These are phyloP conservation scores for Xylaria multiplex DNA, from an alignment of 2,329 filamentous ascomycete genomes.

Conservation along the genomic window DNA sequence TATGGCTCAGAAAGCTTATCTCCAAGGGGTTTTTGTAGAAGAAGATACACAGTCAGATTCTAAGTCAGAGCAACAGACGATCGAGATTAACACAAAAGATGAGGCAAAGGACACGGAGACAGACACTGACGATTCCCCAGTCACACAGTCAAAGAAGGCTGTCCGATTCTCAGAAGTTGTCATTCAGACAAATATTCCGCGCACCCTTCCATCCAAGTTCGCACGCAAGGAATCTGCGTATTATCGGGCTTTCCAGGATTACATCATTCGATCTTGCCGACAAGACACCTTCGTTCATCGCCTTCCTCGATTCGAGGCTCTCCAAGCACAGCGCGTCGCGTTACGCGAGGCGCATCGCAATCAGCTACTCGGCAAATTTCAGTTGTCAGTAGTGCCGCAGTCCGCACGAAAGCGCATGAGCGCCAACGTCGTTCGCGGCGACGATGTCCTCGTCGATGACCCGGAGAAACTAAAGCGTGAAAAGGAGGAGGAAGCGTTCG, in stretches of 20 bases:
- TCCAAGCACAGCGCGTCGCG: conserved; percentile 84
- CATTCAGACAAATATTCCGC: conserved; percentile 57
- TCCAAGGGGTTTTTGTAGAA: conserved; percentile 72
- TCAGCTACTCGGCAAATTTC: conserved; percentile 85
- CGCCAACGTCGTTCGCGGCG: conserved; percentile 77
- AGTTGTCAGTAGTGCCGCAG: conserved; percentile 75
- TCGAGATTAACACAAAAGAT: conserved; percentile 49
- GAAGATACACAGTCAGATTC: conserved; percentile 52
- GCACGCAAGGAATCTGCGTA: conserved; percentile 78
- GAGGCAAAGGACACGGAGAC: conserved; percentile 41
- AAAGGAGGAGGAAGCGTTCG: conserved; percentile 82
- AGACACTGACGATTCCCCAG: conserved; percentile 44
- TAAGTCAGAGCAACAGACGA: conserved; percentile 51
- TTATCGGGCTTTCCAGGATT: conserved; percentile 85
- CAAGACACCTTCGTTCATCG: conserved; percentile 87
- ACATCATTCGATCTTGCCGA: conserved; percentile 71
- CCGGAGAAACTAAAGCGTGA: conserved; percentile 72
- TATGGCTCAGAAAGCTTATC: conserved; percentile 80
- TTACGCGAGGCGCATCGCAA: conserved; percentile 78
- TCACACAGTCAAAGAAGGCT: conserved; percentile 69
- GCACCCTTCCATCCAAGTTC: conserved; percentile 63
- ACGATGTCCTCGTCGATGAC: conserved; percentile 71
- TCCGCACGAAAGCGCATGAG: conserved; percentile 77
- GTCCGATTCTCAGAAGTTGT: conserved; percentile 76
- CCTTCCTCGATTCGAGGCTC: conserved; percentile 84